phyloP scores from a whole-genome alignment of 2,329 filamentous ascomycete genomes.

The Phaeosphaeria sp. region DNA sequence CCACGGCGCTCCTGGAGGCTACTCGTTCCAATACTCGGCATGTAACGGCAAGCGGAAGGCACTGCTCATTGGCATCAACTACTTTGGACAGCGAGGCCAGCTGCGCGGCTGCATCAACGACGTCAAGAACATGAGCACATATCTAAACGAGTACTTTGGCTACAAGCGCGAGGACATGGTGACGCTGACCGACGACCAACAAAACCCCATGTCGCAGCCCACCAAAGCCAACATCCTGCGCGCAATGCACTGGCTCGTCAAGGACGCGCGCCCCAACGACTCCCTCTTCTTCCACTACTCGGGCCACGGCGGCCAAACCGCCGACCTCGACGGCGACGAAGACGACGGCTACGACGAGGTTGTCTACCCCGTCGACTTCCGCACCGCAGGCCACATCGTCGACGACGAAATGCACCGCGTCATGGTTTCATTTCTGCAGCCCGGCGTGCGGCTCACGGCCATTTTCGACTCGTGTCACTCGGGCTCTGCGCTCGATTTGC shows the following conservation, averaged over 20 bases:
- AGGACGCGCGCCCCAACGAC: constrained; percentile 89
- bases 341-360: constrained; percentile 84
- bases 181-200: constrained; percentile 92
- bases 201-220: constrained; percentile 95
- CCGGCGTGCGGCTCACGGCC: constrained; percentile 82
- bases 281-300: constrained; percentile 98
- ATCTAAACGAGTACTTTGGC: constrained; percentile 85
- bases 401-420: constrained; percentile 84
- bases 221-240: constrained; percentile 94
- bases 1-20: constrained; percentile 77
- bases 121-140: constrained; percentile 94
- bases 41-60: constrained; percentile 91
- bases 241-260: constrained; percentile 98
- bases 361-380: constrained; percentile 83
- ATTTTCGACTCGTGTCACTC: constrained; percentile 86
- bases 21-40: constrained; percentile 88
- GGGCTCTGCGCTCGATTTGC: constrained; percentile 76
- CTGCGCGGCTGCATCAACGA: constrained; percentile 95
- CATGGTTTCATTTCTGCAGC: constrained; percentile 77
- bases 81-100: constrained; percentile 91
- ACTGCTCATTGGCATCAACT: constrained; percentile 92
- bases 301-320: constrained; percentile 81
- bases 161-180: constrained; percentile 98
- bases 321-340: constrained; percentile 80
- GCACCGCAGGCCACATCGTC: constrained; percentile 79